Evolutionary conservation across 441 rosid species (phyloP), one percentile per base, ranked within the genome.

Genomic region (Pelargonium cotyledonis): DNA sequence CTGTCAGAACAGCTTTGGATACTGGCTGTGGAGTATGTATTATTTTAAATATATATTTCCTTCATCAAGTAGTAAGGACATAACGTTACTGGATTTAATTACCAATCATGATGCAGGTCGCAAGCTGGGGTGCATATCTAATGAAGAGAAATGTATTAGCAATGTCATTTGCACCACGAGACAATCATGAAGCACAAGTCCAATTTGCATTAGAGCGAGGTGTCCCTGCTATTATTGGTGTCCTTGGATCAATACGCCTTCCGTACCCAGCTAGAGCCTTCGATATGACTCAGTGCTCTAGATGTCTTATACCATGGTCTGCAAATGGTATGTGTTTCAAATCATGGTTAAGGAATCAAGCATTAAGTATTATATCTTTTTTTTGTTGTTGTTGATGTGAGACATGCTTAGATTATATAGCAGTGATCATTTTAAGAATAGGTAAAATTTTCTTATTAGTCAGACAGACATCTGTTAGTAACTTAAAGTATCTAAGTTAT

Each of bases 161-260:
- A 23, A 95, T 95, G 98, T 95, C 99, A 4, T 95, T 95, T 60
- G 99, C 99, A 19, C 99, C 99, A 21, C 85, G 99, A 83, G 99
- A 95, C 69, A 88, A 95, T 0, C 99, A 95, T 40, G 98, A 95
- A 80, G 99, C 99, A 9, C 99, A 95, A 76, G 99, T 95, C 29
- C 98, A 95, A 16, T 95, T 95, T 80, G 99, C 99, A 44, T 85
- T 95, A 1, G 99, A 95, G 81, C 86, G 99, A 76, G 99, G 99
- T 77, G 97, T 95, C 29, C 97, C 99, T 18, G 99, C 99, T 64
- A 87, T 95, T 72, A 90, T 95, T 66, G 99, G 96, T 74, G 99
- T 44, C 12, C 49, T 44, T 44, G 49, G 49, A 44, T 44, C 12
- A 44, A 44, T 8, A 44, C 12, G 49, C 49, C 49, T 89, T 78